Evolutionary conservation across 129 eudicot genomes (phyloP), one percentile per base, ranked within the genome.

Genomic region (Artemisia annua): DNA sequence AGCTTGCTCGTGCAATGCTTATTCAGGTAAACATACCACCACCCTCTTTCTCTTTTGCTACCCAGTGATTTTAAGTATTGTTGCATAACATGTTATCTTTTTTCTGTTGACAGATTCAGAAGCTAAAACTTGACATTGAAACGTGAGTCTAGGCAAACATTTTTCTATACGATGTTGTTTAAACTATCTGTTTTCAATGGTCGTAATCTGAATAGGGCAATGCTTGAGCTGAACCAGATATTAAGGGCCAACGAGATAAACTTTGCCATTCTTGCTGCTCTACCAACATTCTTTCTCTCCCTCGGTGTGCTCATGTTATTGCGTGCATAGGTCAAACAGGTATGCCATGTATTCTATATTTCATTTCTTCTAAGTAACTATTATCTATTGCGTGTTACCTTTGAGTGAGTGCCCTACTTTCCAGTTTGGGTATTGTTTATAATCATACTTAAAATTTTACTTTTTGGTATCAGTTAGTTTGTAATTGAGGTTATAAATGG

Each of bases 201-300:
- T 54, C 24, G 63, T 48, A 54, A 18, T 49, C 16, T 26, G 26
- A 75, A 82, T 80, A 94, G 99, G 78, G 99, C 99, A 67, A 90
- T 94, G 99, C 97, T 94, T 59, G 99, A 94, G 80, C 86, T 94
- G 51, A 85, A 94, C 81, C 99, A 94, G 86, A 94, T 94, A 80
- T 85, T 94, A 50, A 86, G 89, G 86, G 99, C 99, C 58, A 94
- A 94, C 69, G 99, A 94, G 75, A 94, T 94, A 69, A 94, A 94
- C 81, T 94, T 94, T 72, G 99, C 99, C 49, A 82, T 94, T 67
- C 80, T 94, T 71, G 99, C 99, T 77, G 99, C 99, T 54, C 83
- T 94, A 69, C 99, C 99, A 66, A 97, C 99, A 63, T 90, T 94
- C 77, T 80, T 86, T 78, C 80, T 94, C 64, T 84, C 92, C 74